phyloP scores from a whole-genome alignment of 257 asterid species.

The Solanum paucissectum region DNA sequence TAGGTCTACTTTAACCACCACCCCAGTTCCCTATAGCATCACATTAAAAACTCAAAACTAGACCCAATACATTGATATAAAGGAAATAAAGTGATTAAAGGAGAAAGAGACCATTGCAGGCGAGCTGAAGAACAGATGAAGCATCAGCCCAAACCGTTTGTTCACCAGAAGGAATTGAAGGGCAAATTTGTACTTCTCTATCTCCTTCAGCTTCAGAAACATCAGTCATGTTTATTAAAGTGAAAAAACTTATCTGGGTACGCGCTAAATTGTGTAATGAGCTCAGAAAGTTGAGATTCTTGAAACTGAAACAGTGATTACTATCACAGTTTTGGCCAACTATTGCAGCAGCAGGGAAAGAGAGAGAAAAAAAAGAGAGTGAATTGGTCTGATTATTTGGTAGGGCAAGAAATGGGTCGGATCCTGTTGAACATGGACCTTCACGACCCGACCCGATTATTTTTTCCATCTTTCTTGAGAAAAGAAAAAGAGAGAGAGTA shows the following conservation, averaged over 20 bases:
- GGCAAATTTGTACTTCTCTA: conserved; percentile 22
- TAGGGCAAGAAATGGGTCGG: conserved; percentile 2
- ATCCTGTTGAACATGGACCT: neutral
- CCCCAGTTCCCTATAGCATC: neutral
- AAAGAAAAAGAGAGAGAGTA: neutral
- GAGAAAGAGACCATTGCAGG: conserved; percentile 51
- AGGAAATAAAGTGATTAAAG: neutral
- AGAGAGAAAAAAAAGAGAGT: neutral
- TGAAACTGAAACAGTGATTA: neutral
- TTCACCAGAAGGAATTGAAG: conserved; percentile 60
- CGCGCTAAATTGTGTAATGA: neutral
- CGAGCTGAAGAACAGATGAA: conserved; percentile 56
- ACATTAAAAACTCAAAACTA: neutral
- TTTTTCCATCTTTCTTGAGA: neutral
- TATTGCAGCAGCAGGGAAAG: neutral
- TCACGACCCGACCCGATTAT: neutral
- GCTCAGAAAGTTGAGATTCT: neutral
- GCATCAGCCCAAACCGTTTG: conserved; percentile 78
- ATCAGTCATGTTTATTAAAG: conserved; percentile 22
- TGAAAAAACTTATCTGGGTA: neutral
- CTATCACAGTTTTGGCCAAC: neutral
- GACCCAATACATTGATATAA: neutral
- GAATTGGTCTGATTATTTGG: neutral
- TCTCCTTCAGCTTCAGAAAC: conserved; percentile 19
- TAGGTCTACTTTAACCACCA: neutral